Conservation (phyloP, 2,329 filamentous ascomycete genomes). For the Acephala macrosclerotiorum region DNA sequence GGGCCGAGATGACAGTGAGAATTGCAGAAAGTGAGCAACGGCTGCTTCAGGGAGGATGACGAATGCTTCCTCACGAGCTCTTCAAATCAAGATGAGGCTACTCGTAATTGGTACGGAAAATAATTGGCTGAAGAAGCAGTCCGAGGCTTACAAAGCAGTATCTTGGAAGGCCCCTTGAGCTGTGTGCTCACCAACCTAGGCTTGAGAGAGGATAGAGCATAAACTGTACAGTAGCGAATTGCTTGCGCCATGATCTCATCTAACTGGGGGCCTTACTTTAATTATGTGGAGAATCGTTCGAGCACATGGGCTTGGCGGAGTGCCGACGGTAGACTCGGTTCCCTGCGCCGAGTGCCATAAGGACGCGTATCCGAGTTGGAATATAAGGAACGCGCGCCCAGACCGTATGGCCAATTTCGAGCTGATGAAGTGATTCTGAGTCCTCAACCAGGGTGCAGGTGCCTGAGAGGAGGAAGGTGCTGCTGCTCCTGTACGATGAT, state of each 20-base stretch:
- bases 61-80: background rate
- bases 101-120: background rate
- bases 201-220: background rate
- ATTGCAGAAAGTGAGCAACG: background rate
- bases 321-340: background rate
- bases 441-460: background rate
- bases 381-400: slow-evolving; percentile 3
- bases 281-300: background rate
- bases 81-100: background rate
- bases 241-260: background rate
- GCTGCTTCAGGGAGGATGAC: background rate
- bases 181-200: background rate
- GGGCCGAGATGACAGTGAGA: background rate
- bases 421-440: background rate
- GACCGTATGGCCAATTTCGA: background rate
- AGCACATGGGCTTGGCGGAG: background rate
- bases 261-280: background rate
- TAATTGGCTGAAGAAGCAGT: background rate
- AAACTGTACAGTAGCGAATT: background rate
- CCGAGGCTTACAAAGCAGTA: background rate
- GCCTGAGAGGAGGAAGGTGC: background rate
- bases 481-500: background rate
- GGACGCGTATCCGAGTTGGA: background rate
- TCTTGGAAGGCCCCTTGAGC: background rate
- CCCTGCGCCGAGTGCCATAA: background rate